phyloP scores from a whole-genome alignment of 352 stramenopile species.

The Phytopythium delawarense region DNA sequence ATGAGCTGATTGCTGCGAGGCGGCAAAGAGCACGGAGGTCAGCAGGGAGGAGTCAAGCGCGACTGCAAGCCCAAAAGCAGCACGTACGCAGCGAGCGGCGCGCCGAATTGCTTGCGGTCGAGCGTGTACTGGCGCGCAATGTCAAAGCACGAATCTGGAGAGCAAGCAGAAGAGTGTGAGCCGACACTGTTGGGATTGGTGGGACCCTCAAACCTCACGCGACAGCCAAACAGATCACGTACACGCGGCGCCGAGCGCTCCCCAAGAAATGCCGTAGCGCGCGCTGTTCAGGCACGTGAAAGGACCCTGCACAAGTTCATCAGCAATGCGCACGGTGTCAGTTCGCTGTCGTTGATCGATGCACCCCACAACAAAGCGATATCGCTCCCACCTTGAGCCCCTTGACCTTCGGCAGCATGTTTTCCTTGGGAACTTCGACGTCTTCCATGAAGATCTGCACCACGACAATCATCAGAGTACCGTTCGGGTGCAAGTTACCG shows the following conservation, averaged over 20 bases:
- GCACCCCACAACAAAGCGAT: not conserved
- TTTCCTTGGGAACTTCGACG: slow-evolving; percentile 91
- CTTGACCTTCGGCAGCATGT: slow-evolving; percentile 91
- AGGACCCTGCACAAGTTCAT: slow-evolving; percentile 57
- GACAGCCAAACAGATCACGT: slow-evolving; percentile 11
- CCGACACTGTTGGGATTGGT: not conserved
- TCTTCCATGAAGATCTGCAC: slow-evolving; percentile 96
- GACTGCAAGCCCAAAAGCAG: no score
- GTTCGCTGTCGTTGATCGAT: not conserved
- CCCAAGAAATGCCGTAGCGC: slow-evolving; percentile 97
- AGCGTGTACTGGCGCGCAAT: slow-evolving; percentile 94
- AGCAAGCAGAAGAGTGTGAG: not conserved
- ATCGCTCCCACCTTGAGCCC: slow-evolving; percentile 58
- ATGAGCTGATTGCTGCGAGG: slow-evolving; percentile 93
- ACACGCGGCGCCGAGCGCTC: slow-evolving; percentile 93
- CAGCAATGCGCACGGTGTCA: not conserved
- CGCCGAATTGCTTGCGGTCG: slow-evolving; percentile 94
- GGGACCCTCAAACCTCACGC: not conserved
- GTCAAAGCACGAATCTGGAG: slow-evolving; percentile 89
- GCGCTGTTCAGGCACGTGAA: slow-evolving; percentile 98
- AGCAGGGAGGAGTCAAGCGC: no score
- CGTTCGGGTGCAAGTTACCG: not conserved
- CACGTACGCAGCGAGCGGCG: slow-evolving; percentile 91
- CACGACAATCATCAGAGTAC: not conserved
- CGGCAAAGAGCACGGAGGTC: not conserved